Conservation (phyloP, 306 rosid genomes). For the Canavalia ensiformis region DNA sequence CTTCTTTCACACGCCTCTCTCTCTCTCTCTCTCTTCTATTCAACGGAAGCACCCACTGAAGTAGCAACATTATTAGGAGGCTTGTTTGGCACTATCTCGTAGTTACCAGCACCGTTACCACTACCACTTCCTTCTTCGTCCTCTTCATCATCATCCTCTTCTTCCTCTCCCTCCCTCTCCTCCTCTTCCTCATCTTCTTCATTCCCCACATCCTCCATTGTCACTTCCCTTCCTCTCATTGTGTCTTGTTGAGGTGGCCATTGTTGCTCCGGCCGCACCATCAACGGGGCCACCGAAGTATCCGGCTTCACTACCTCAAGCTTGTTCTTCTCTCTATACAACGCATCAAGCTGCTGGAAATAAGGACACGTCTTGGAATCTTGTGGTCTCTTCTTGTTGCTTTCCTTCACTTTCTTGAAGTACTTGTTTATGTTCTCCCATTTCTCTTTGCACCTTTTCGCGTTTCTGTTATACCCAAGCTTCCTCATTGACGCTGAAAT, state of each 20-base stretch:
- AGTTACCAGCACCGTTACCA: slow-evolving; percentile 54
- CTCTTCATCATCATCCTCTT: slow-evolving; percentile 46
- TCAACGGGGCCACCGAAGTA: slow-evolving; percentile 62
- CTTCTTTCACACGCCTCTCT: not conserved
- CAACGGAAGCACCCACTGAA: slow-evolving; percentile 54
- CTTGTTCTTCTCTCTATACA: slow-evolving; percentile 69
- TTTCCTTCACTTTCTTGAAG: slow-evolving; percentile 95
- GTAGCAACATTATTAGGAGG: not conserved
- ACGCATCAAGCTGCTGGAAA: slow-evolving; percentile 75
- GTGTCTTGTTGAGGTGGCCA: slow-evolving; percentile 76
- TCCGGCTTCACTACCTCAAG: slow-evolving; percentile 46
- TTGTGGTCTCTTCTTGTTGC: slow-evolving; percentile 80
- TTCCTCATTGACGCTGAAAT: slow-evolving; percentile 73
- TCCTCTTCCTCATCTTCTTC: slow-evolving; percentile 59
- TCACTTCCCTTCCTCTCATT: slow-evolving; percentile 12
- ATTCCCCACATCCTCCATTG: slow-evolving; percentile 42
- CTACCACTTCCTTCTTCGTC: slow-evolving; percentile 47
- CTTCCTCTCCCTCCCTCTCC: slow-evolving; percentile 40
- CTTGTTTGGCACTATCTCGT: slow-evolving; percentile 73
- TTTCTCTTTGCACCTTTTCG: slow-evolving; percentile 96
- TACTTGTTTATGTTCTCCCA: slow-evolving; percentile 99
- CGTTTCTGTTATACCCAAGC: slow-evolving; percentile 73
- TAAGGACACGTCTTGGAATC: slow-evolving; percentile 97
- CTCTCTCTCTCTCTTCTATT: slow-evolving; percentile 43
- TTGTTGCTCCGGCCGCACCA: slow-evolving; percentile 96